Conservation (phyloP, 208 protist species). For the Trichomonas vaginalis region DNA sequence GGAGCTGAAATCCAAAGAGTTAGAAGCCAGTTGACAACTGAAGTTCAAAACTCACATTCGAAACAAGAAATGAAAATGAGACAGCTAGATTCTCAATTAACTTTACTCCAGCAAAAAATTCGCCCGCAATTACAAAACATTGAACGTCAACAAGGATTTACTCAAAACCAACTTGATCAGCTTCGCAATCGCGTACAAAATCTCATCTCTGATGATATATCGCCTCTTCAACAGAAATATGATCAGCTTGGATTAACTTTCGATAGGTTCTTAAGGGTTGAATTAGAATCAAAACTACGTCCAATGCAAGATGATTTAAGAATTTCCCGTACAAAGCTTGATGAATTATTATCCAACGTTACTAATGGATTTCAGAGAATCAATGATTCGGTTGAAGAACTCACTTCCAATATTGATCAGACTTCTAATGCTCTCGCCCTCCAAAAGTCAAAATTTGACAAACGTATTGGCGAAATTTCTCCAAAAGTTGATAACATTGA, state of each 20-base stretch:
- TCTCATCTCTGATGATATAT: not conserved
- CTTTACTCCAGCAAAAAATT: not conserved
- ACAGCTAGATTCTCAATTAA: not conserved
- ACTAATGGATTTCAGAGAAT: not conserved
- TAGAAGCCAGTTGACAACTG: not conserved
- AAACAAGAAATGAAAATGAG: conserved; percentile 5
- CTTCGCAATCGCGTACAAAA: not conserved
- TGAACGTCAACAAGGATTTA: not conserved
- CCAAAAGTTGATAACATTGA: not conserved
- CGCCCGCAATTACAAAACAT: not conserved
- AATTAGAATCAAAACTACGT: not conserved
- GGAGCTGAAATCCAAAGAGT: not conserved
- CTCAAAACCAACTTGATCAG: not conserved
- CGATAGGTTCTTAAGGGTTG: not conserved
- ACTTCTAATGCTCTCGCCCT: not conserved
- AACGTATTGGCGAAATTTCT: not conserved
- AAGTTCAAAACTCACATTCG: not conserved
- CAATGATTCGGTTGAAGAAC: not conserved
- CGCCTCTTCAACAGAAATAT: not conserved
- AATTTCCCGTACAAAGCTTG: not conserved
- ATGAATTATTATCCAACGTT: not conserved
- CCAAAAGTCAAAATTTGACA: not conserved
- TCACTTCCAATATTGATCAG: not conserved
- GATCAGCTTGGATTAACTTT: not conserved
- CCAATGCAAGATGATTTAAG: not conserved